Evolutionary conservation across 805 yeast species (phyloP), one percentile per base, ranked within the genome.

Genomic region (Starmerella floricola): DNA sequence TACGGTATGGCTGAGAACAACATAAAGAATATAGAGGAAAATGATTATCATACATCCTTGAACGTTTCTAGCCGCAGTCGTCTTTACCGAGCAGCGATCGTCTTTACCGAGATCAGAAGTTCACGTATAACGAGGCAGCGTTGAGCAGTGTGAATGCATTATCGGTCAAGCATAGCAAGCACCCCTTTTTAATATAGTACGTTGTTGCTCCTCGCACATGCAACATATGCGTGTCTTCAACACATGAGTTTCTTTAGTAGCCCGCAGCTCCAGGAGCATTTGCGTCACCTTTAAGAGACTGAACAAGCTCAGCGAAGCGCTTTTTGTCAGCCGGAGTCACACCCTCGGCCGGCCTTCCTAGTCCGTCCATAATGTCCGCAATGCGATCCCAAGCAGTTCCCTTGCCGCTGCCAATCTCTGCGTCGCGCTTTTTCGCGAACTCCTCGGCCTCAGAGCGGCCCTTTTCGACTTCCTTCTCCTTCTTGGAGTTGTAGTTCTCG

Each of bases 401-500:
- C 21, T 50, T 36, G 32, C 64, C 63, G 33, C 46, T 42, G 24
- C 62, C 58, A 29, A 60, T 62, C 29, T 52, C 57, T 24, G 72
- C 71, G 59, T 86, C 95, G 59, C 91, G 78, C 55, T 79, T 76
- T 42, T 71, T 74, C 48, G 82, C 59, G 58, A 79, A 86, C 46
- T 73, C 74, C 51, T 73, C 76, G 53, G 84, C 83, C 52, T 80
- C 91, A 39, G 67, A 66, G 58, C 69, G 68, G 11, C 82, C 78
- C 45, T 72, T 70, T 46, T 73, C 77, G 42, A 78, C 65, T 39
- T 76, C 73, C 50, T 72, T 72, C 40, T 84, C 88, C 62, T 77
- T 80, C 66, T 87, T 87, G 57, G 71, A 68, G 65, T 84, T 86
- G 69, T 88, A 88, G 57, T 78, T 79, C 54, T 84, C 94, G 62